Evolutionary conservation across 441 rosid genomes (phyloP), one percentile per base, ranked within the genome.

Genomic region (Erodium moschatum): DNA sequence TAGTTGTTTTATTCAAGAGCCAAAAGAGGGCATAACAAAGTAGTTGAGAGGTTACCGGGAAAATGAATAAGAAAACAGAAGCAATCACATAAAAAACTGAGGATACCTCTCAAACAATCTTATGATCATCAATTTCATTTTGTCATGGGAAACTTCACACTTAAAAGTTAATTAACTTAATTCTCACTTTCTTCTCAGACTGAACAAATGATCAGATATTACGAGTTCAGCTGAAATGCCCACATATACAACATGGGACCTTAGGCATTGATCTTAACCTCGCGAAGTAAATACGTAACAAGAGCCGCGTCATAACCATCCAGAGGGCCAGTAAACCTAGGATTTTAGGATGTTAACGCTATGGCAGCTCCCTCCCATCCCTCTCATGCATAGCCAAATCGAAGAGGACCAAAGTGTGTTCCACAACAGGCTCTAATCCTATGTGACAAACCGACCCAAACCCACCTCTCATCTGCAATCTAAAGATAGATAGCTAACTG

Each of bases 351-450:
- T 48, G 56, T 5, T 56, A 19, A 56, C 7, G 24, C 27, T 18
- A 56, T 15, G 10, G 2, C 60, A 52, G 20, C 18, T 56, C 62
- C 27, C 24, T 6, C 6, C 60, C 11, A 19, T 18, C 62, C 24
- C 62, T 56, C 24, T 56, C 62, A 18, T 56, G 24, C 62, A 56
- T 15, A 56, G 24, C 62, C 11, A 56, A 56, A 56, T 21, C 24
- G 16, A 56, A 19, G 62, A 56, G 62, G 62, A 1, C 11, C 24
- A 19, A 6, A 56, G 24, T 56, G 16, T 8, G 11, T 16, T 18
- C 11, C 62, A 56, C 24, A 18, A 56, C 62, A 56, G 18, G 24
- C 24, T 9, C 62, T 56, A 16, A 56, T 7, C 62, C 62, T n/a
- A 52, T 52, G 60, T 18, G 18, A 52, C 38, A 33, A 33, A 33